Conservation (phyloP, 306 rosid species). For the Hylodesmum podocarpum region DNA sequence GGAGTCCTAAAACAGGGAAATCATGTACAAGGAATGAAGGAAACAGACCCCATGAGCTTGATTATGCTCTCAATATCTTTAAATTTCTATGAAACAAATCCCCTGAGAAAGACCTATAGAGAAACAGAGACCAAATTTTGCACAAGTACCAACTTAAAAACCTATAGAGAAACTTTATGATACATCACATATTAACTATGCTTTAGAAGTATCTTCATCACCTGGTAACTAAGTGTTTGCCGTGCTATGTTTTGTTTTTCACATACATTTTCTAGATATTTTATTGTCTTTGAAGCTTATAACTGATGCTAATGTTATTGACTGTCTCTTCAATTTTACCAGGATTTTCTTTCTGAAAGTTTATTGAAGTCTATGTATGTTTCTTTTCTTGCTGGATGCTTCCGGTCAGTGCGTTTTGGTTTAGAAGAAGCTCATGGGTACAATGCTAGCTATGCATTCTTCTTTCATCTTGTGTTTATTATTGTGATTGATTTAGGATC, state of each 20-base stretch:
- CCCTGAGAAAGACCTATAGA: too few species aligned
- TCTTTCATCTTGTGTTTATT: slow-evolving; percentile 23
- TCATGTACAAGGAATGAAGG: neutral
- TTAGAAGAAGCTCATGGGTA: slow-evolving; percentile 96
- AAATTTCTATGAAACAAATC: slow-evolving; percentile 7
- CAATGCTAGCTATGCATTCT: slow-evolving; percentile 39
- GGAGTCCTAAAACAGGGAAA: neutral
- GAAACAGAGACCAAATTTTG: neutral
- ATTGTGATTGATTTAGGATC: slow-evolving; percentile 22
- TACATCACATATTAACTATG: neutral
- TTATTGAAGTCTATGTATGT: slow-evolving; percentile 83
- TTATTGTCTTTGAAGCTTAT: neutral
- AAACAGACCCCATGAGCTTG: neutral
- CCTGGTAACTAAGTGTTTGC: neutral
- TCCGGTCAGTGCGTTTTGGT: slow-evolving; percentile 92
- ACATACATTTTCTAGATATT: neutral
- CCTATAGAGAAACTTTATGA: neutral
- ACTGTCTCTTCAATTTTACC: slow-evolving; percentile 30
- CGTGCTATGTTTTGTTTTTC: neutral
- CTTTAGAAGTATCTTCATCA: slow-evolving; percentile 7
- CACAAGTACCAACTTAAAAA: neutral
- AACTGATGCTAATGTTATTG: slow-evolving; percentile 18
- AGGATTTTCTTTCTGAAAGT: slow-evolving; percentile 75
- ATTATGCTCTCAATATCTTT: neutral
- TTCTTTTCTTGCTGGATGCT: slow-evolving; percentile 95